These are phyloP conservation scores for Cyclotella atomus DNA, from an alignment of 108 stramenopile species.

Conservation along the genomic window DNA sequence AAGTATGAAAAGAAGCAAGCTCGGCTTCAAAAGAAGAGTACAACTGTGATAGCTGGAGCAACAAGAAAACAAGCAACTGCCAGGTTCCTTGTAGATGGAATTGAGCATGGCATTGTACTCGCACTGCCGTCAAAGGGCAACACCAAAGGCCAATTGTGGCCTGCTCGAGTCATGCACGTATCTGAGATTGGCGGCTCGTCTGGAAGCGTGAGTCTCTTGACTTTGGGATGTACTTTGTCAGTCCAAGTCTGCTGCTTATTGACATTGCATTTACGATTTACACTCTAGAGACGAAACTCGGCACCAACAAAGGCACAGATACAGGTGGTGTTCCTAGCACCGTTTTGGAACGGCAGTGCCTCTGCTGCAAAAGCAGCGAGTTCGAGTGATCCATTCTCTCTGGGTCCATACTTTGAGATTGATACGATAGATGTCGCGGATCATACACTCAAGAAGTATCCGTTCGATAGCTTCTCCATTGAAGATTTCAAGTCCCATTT, in stretches of 20 bases:
- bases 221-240: neutral
- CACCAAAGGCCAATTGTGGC: slow-evolving; percentile 84
- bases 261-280: neutral
- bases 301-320: slow-evolving; percentile 60
- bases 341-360: slow-evolving; percentile 72
- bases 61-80: slow-evolving; percentile 58
- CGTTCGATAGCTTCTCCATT: slow-evolving; percentile 70
- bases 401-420: slow-evolving; percentile 63
- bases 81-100: slow-evolving; percentile 72
- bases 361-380: slow-evolving; percentile 27
- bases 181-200: slow-evolving; percentile 48
- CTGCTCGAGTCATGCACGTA: slow-evolving; percentile 84
- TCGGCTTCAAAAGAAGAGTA: slow-evolving; percentile 18
- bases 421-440: slow-evolving; percentile 79
- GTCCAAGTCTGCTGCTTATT: neutral
- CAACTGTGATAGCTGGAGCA: slow-evolving; percentile 28
- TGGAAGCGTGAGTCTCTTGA: slow-evolving; percentile 24
- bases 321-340: slow-evolving; percentile 76
- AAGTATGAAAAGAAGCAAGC: slow-evolving; percentile 67
- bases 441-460: slow-evolving; percentile 71
- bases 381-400: slow-evolving; percentile 22
- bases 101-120: slow-evolving; percentile 84
- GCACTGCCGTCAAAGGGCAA: slow-evolving; percentile 64
- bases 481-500: slow-evolving; percentile 63
- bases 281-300: slow-evolving; percentile 31